Evolutionary conservation across 2,329 filamentous ascomycete species (phyloP), one percentile per base, ranked within the genome.

Genomic region (Sordariomycetes sp.): DNA sequence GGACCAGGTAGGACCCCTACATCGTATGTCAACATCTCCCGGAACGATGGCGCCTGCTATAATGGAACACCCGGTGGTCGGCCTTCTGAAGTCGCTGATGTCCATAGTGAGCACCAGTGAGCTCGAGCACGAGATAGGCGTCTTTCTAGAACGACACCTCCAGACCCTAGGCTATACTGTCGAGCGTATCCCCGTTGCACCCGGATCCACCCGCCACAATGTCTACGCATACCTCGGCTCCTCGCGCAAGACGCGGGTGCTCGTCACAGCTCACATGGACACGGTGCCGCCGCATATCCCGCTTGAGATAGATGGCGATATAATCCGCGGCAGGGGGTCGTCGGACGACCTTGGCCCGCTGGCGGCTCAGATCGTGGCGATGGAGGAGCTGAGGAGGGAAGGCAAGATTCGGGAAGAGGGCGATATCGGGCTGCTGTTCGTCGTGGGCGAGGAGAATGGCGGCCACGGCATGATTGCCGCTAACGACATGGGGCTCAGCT

Each of bases 261-360:
- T 90, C n/a, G 71, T 92, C 1, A 85, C 86, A 1, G 91, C 87
- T 59, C 91, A 96, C 69, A 93, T 96, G 65, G 92, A 97, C 66
- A 81, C 81, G 2, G 86, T 89, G 0, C 87, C 88, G 0, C 88
- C 88, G 0, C 83, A 82, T 68, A 87, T 89, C 60, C 85, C 85
- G 0, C 90, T 90, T 69, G 75, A 76, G 43, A 78, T 84, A 10
- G 75, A 78, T 32, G 72, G 77, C 46, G 76, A 77, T 10, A 66
- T 68, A 14, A 88, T 93, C 60, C 80, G 78, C 55, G 90, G 90
- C 2, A 83, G 90, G 35, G 90, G 90, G 54, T 85, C 79, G 56
- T 88, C 90, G 22, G 89, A 86, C 67, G 85, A 82, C 64, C 88
- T 88, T 67, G 85, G 75, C 18, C 81, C 79, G 64, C 78, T 94